Conservation (phyloP, 2,329 filamentous ascomycete species). For the Aspergillus fijiensis region DNA sequence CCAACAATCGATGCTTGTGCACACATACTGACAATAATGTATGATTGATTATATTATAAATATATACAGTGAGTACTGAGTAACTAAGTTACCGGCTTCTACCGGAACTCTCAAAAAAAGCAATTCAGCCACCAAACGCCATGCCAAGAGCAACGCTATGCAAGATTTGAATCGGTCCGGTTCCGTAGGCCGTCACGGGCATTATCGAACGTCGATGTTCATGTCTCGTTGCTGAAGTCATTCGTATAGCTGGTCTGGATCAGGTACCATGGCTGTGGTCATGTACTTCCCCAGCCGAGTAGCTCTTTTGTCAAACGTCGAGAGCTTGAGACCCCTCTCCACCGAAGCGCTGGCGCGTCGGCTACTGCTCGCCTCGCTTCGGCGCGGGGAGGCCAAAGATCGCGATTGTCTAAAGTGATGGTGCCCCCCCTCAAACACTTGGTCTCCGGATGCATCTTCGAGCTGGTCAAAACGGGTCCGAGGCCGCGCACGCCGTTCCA, state of each 20-base stretch:
- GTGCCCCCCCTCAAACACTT: not conserved
- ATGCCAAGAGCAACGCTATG: not conserved
- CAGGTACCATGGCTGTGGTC: constrained; percentile 39
- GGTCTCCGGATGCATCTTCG: not conserved
- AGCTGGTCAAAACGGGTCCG: not conserved
- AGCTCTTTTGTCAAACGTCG: not conserved
- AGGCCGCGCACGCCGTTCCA: not conserved
- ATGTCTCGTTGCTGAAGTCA: constrained; percentile 18
- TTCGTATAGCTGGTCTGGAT: constrained; percentile 38
- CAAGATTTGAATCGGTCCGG: not conserved
- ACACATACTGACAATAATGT: too few species aligned
- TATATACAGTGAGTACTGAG: too few species aligned
- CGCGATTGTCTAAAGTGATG: not conserved
- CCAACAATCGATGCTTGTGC: too few species aligned
- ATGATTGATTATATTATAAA: not conserved
- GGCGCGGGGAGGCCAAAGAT: not conserved
- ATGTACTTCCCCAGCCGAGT: constrained; percentile 25
- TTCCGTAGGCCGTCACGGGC: not conserved
- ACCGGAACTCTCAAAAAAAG: not conserved
- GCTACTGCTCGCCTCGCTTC: constrained; percentile 9
- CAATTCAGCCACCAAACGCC: constrained; percentile 4
- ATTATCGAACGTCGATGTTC: not conserved
- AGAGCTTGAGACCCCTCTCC: constrained; percentile 10
- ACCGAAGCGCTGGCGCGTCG: not conserved
- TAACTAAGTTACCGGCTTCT: not conserved